Conservation (phyloP, 139 green algal genomes). For the Chlamydomonas incerta region DNA sequence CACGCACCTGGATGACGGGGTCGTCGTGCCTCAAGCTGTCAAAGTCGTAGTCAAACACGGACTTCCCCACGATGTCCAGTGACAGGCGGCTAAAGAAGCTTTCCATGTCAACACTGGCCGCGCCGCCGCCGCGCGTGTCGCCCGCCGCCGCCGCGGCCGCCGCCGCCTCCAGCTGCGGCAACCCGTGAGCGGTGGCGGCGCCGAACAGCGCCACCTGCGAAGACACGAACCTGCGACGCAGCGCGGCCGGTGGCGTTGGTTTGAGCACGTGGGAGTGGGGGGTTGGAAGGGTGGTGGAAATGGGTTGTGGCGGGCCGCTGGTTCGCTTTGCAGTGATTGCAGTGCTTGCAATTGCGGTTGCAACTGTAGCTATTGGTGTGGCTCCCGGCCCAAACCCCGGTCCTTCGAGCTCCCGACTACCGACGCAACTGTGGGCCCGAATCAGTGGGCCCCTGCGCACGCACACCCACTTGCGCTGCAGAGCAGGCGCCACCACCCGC, state of each 20-base stretch:
- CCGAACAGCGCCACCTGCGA: conserved; percentile 92
- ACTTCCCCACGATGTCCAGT: conserved; percentile 97
- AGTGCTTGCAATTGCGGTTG: too few relatives aligned
- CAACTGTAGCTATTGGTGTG: neutral
- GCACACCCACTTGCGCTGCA: conserved; percentile 79
- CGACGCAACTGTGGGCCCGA: too few relatives aligned
- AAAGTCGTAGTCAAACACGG: conserved; percentile 99
- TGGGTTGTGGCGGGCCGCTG: too few relatives aligned
- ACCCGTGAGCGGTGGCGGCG: conserved; percentile 74
- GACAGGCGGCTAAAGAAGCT: conserved; percentile 92
- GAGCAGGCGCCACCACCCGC: conserved; percentile 79
- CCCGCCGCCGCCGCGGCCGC: conserved; percentile 8
- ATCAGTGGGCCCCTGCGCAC: too few relatives aligned
- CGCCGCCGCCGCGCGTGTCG: too few relatives aligned
- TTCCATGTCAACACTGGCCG: conserved; percentile 87
- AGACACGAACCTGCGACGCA: conserved; percentile 82
- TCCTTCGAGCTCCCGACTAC: too few relatives aligned
- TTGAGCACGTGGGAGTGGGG: too few relatives aligned
- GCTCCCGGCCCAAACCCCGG: too few relatives aligned
- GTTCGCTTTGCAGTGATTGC: too few relatives aligned
- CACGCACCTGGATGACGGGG: conserved; percentile 87
- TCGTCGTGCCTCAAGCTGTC: conserved; percentile 88
- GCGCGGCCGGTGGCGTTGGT: too few relatives aligned
- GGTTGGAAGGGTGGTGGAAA: too few relatives aligned
- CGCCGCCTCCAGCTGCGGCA: conserved; percentile 64